Base-by-base conservation (phyloP, 2,329 filamentous ascomycete species). In the Trichothecium sympodiale region DNA sequence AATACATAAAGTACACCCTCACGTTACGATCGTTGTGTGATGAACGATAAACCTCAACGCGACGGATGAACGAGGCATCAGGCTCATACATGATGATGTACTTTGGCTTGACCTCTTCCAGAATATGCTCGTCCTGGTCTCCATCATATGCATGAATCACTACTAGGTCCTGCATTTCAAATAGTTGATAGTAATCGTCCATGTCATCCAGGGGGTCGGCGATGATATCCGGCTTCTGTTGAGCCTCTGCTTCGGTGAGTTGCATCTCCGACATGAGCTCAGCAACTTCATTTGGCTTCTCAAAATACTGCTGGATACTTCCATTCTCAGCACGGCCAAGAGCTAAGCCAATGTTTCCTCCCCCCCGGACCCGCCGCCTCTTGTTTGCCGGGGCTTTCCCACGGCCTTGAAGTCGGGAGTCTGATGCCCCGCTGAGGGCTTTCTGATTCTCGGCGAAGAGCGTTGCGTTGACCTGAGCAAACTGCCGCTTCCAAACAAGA, bases 21-120 rank as follows among this genome's bases (percentile, higher is more conserved):
- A 96, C 84, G 49, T 85, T 87, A 26, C 87, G 71, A 54, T 89
- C 85, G 39, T 80, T 83, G 59, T 98, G 91, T 8, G 88, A 95
- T 35, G 87, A 94, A 28, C 91, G 79, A 59, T 96, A 98, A 2
- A 96, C 88, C 55, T 98, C 91, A 15, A 98, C 82, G 27, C 89
- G 73, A 12, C 91, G 78, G 50, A 96, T 94, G 56, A 98, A 98
- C 3, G 89, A 80, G 3, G 89, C 78, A 45, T 96, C 87, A 1
- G 91, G 89, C 54, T 96, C 91, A 57, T 95, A 98, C 91, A 98
- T 96, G 61, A 98, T 83, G 40, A 98, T 86, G 57, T 95, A 95
- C 41, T 84, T 79, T 25, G 91, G 91, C 51, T 84, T 87, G 39
- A 91, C 71, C 59, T 98, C 91, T 55, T 98, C 89, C 2, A 98